Evolutionary conservation across 768 basidiomycete species (phyloP).

Genomic region (Suillus lakei): DNA sequence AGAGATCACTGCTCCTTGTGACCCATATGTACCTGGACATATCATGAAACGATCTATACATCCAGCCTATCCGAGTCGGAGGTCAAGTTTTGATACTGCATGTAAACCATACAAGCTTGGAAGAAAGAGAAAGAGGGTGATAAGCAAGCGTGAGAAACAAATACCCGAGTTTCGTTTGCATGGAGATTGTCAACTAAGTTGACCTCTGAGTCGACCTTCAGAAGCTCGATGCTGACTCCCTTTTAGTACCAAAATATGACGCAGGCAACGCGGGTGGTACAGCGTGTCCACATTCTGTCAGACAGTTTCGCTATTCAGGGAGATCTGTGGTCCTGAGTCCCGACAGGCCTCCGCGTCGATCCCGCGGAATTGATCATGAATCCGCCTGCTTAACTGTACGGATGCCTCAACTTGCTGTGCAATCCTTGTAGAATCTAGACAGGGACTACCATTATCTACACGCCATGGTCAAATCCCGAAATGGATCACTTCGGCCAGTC

Average conservation of each 20-base stretch:
- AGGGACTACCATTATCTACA: background rate
- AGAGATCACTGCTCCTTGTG: no score
- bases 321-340: no score
- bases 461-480: background rate
- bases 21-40: no score
- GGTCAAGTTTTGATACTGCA: no score
- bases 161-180: background rate
- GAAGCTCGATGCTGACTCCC: background rate
- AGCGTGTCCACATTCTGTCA: background rate
- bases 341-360: no score
- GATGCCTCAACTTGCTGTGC: background rate
- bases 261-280: background rate
- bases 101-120: no score
- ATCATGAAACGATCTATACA: no score
- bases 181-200: no score
- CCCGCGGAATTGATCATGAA: no score
- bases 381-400: background rate
- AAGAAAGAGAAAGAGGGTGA: background rate
- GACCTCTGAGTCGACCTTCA: background rate
- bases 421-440: background rate
- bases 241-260: background rate
- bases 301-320: background rate
- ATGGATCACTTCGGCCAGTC: background rate
- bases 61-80: no score
- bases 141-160: background rate